A percentile compares a stretch with the other conserved stretches of the same genome.
phyloP scores from a whole-genome alignment of 805 yeast genomes.

The Teunomyces aglyptinius region DNA sequence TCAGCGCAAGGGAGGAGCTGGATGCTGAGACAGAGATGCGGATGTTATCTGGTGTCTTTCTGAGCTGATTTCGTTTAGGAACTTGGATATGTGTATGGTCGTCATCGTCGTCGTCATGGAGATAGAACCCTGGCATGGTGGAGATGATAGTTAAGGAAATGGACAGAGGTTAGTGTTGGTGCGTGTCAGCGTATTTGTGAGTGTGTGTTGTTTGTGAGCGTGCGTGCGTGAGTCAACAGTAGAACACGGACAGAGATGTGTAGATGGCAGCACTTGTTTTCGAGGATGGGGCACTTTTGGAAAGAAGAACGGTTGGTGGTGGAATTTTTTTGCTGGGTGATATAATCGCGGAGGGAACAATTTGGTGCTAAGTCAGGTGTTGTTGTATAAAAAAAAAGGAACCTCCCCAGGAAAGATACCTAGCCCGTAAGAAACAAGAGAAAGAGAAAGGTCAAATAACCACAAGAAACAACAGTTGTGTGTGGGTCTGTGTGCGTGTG shows the following conservation, averaged over 20 bases:
- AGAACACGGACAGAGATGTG: too few relatives aligned
- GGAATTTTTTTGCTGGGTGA: not conserved
- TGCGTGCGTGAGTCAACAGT: too few relatives aligned
- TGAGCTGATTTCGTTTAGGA: conserved; percentile 5
- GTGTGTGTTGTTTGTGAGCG: too few relatives aligned
- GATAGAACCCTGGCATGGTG: conserved; percentile 7
- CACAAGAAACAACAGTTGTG: too few relatives aligned
- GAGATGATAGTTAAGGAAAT: not conserved
- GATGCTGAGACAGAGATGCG: not conserved
- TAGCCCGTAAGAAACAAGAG: not conserved
- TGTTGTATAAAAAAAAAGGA: too few relatives aligned
- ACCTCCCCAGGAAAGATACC: too few relatives aligned
- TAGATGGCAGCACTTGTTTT: not conserved
- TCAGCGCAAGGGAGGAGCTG: not conserved
- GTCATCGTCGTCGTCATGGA: conserved; percentile 8
- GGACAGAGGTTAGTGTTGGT: too few relatives aligned
- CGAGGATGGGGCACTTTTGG: not conserved
- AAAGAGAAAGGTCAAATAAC: too few relatives aligned
- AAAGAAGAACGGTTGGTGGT: not conserved
- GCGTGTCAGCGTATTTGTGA: too few relatives aligned
- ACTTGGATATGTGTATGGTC: conserved; percentile 3
- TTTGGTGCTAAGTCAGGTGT: too few relatives aligned
- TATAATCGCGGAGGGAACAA: not conserved
- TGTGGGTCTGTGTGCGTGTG: too few relatives aligned
- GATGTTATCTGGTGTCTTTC: not conserved